phyloP scores from a whole-genome alignment of 2,329 filamentous ascomycete species.

The Akanthomyces uredinophilus region DNA sequence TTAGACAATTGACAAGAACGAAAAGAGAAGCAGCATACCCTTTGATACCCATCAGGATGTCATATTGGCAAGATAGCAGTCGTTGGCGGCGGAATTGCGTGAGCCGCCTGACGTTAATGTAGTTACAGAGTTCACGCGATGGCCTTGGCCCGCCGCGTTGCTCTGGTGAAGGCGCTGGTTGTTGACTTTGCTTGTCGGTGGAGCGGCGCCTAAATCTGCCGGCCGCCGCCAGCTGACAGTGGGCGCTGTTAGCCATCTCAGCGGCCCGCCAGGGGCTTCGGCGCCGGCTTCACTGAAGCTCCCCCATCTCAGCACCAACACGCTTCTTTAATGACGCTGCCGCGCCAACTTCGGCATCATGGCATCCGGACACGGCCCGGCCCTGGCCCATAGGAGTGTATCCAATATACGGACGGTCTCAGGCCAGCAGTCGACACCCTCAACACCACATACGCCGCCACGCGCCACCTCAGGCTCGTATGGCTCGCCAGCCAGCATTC shows the following conservation, averaged over 20 bases:
- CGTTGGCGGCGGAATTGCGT: not conserved
- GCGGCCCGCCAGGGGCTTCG: not conserved
- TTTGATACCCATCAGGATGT: slow-evolving; percentile 57
- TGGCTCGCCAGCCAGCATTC: slow-evolving; percentile 55
- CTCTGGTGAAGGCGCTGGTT: slow-evolving; percentile 23
- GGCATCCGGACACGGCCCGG: slow-evolving; percentile 39
- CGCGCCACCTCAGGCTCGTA: slow-evolving; percentile 50
- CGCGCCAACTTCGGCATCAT: slow-evolving; percentile 25
- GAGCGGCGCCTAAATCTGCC: slow-evolving; percentile 24
- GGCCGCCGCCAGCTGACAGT: slow-evolving; percentile 12
- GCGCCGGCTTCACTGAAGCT: not conserved
- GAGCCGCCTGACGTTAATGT: slow-evolving; percentile 18
- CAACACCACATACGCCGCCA: slow-evolving; percentile 55
- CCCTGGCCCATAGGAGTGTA: slow-evolving; percentile 53
- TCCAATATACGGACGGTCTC: slow-evolving; percentile 46
- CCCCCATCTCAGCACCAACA: not conserved
- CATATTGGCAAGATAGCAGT: slow-evolving; percentile 6
- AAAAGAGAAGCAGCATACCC: slow-evolving; percentile 36
- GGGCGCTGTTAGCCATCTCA: not conserved
- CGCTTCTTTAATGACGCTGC: not conserved
- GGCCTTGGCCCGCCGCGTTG: slow-evolving; percentile 25
- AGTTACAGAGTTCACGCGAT: not conserved
- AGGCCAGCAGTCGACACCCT: slow-evolving; percentile 13
- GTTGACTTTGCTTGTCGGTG: slow-evolving; percentile 19
- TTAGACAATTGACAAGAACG: slow-evolving; percentile 6